Evolutionary conservation across 495 filamentous ascomycete species (phyloP).

Genomic region (Neurospora sp.): DNA sequence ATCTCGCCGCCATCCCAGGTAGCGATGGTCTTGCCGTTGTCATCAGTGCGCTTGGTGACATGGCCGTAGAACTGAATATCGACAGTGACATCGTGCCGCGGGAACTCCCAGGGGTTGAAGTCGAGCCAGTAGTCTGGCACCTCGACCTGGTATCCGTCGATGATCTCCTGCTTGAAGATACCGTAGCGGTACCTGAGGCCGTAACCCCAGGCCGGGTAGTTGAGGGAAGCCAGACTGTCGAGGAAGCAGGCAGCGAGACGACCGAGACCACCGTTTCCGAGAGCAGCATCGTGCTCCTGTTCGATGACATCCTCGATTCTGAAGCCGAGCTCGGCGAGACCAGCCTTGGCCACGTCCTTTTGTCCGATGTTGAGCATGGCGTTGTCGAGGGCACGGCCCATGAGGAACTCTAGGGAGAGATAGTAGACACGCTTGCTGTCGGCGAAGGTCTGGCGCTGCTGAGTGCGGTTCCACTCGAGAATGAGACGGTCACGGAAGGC

Average conservation of each 20-base stretch:
- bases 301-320: constrained; percentile 90
- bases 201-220: constrained; percentile 96
- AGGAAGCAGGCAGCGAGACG: constrained; percentile 94
- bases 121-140: constrained; percentile 98
- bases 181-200: constrained; percentile 91
- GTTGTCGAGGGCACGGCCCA: constrained; percentile 95
- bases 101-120: constrained; percentile 99
- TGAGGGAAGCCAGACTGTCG: constrained; percentile 86
- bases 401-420: constrained; percentile 90
- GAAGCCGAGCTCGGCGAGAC: constrained; percentile 82
- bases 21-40: constrained; percentile 58
- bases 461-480: constrained; percentile 94
- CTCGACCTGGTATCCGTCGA: constrained; percentile 94
- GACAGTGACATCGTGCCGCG: constrained; percentile 86
- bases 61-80: constrained; percentile 93
- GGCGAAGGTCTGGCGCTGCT: constrained; percentile 83
- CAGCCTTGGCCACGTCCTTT: constrained; percentile 76
- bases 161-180: constrained; percentile 99
- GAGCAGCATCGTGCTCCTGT: constrained; percentile 92
- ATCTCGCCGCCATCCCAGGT: constrained; percentile 89
- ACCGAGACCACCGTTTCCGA: constrained; percentile 92
- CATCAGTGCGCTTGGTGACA: constrained; percentile 61
- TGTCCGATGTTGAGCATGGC: constrained; percentile 91
- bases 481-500: constrained; percentile 89
- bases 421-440: constrained; percentile 96